Percentiles rank a stretch among this genome's conserved stretches.
These are phyloP conservation scores for Phylloporus sp. DNA, from an alignment of 768 basidiomycete species.

Conservation along the genomic window DNA sequence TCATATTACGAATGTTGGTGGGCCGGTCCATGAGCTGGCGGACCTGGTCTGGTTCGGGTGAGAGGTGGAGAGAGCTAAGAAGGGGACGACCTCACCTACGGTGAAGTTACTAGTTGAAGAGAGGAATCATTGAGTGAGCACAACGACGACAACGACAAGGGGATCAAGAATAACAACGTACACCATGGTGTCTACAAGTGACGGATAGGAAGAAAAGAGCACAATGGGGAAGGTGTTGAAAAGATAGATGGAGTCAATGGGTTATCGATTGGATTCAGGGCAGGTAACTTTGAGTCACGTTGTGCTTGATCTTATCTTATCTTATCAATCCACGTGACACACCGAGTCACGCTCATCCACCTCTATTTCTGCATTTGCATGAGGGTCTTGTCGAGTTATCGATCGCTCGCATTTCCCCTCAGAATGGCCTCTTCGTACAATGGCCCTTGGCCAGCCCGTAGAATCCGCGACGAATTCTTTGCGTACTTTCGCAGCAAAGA, in stretches of 20 bases:
- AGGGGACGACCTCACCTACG: constrained; percentile 54
- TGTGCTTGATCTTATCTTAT: constrained; percentile 14
- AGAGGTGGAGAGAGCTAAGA: not conserved
- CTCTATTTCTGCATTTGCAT: not conserved
- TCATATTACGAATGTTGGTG: constrained; percentile 94
- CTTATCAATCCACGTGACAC: constrained; percentile 14
- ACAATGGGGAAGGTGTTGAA: constrained; percentile 9
- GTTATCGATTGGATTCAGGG: constrained; percentile 50
- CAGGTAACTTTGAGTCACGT: constrained; percentile 27
- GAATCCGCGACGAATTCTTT: constrained; percentile 87
- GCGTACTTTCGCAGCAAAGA: constrained; percentile 75
- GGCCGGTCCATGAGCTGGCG: constrained; percentile 84
- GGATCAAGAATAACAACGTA: constrained; percentile 41
- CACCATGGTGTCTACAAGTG: constrained; percentile 73
- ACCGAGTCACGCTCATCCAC: constrained; percentile 3
- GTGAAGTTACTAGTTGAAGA: constrained; percentile 75
- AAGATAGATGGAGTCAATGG: constrained; percentile 2
- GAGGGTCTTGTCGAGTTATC: constrained; percentile 15
- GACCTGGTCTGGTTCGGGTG: constrained; percentile 63
- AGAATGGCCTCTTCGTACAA: constrained; percentile 31
- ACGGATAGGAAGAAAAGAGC: constrained; percentile 26
- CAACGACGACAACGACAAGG: constrained; percentile 1
- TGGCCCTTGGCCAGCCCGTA: constrained; percentile 71
- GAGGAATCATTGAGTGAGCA: constrained; percentile 29
- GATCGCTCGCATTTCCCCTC: constrained; percentile 14